A percentile compares a stretch with the other conserved stretches of the same genome.
Conservation (phyloP, 2,329 filamentous ascomycete species). For the Scytalidium sp. region DNA sequence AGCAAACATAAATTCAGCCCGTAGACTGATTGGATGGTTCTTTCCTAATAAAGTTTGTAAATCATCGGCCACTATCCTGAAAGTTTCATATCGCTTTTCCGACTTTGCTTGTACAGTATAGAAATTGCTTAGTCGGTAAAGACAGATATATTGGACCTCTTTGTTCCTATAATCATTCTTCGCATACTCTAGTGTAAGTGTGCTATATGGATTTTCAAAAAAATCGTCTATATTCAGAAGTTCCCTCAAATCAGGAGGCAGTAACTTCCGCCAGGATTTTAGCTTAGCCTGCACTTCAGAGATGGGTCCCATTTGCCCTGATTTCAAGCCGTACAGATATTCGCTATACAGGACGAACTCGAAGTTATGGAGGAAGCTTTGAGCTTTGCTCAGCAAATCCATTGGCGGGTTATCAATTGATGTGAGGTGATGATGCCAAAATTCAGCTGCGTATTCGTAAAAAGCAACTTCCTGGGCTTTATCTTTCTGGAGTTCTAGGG, state of each 20-base stretch:
- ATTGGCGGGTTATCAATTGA: background rate
- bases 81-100: background rate
- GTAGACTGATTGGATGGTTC: background rate
- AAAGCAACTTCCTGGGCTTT: too few relatives aligned
- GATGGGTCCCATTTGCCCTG: background rate
- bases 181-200: background rate
- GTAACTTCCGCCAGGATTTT: background rate
- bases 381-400: background rate
- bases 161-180: background rate
- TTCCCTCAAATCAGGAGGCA: background rate
- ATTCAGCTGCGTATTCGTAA: background rate
- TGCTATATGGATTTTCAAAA: background rate
- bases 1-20: background rate
- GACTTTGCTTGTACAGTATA: background rate
- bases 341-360: background rate
- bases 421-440: background rate
- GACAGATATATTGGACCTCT: constrained; percentile 1
- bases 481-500: too few relatives aligned
- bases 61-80: background rate
- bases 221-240: background rate
- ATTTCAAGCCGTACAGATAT: background rate
- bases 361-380: background rate
- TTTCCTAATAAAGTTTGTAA: background rate
- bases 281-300: background rate
- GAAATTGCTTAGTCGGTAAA: background rate